Evolutionary conservation across 2,329 filamentous ascomycete genomes (phyloP), one percentile per base, ranked within the genome.

Genomic region (Botrytis fabae): DNA sequence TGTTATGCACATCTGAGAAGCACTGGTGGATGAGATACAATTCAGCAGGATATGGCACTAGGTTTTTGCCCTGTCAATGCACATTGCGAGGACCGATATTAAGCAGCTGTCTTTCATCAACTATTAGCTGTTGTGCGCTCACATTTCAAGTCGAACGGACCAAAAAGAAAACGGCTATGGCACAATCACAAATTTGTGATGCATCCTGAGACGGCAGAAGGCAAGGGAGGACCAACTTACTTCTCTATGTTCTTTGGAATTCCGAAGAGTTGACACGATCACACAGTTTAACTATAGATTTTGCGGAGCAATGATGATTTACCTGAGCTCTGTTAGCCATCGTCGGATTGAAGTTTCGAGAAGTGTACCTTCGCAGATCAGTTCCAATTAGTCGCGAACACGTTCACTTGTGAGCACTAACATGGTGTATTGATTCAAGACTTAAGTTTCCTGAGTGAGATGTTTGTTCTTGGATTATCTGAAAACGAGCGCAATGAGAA

Each of bases 261-360:
- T 62, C 38, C 40, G 22, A 62, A 62, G 38, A 22, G 60, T 62
- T n/a, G 22, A 18, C n/a, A 64, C 20, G 22, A 28, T 46, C 44
- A n/a, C 42, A 64, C 18, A 16, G 6, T 35, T 48, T 48, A 28
- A 22, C 20, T 48, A 20, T 48, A 22, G 20, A 7, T 32, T 25
- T 48, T 35, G n/a, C 20, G 5, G 42, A 48, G 62, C 62, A 65
- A 48, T 65, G 28, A 65, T 66, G 63, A 66, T 66, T 35, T 66
- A 12, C 51, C 63, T 66, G 63, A 66, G 63, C 63, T 51, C 63
- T 12, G 28, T 63, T 28, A 7, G 28, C 35, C 16, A 38, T 22
- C 12, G 28, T 18, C n/a, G 16, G n/a, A 28, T 63, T 22, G 62
- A 65, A 48, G 63, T 38, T 25, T 25, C 38, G 25, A 65, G 48